Evolutionary conservation across 306 rosid species (phyloP).

Genomic region (Carpinus fangiana): DNA sequence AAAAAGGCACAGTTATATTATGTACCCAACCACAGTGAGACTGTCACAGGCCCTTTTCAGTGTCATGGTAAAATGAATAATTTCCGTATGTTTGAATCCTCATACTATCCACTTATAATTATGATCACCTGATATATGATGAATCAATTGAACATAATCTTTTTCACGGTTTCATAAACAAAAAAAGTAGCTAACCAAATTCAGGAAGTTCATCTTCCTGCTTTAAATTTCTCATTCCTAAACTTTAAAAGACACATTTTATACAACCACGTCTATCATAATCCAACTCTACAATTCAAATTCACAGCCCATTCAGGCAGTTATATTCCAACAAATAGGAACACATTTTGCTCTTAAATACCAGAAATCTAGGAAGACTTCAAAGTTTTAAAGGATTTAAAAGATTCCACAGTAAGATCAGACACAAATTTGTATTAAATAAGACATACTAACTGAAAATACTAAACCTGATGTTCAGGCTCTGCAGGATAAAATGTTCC

Average conservation of each 20-base stretch:
- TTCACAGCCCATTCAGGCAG: conserved; percentile 6
- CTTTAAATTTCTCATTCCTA: neutral
- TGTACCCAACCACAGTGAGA: neutral
- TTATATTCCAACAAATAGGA: conserved; percentile 2
- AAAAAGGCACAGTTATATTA: neutral
- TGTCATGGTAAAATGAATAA: neutral
- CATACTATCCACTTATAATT: neutral
- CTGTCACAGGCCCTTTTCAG: neutral
- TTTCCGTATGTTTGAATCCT: neutral
- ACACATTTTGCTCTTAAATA: neutral
- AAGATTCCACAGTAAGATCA: conserved; percentile 14
- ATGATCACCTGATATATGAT: too few species aligned
- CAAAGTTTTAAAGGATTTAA: neutral
- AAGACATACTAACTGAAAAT: conserved; percentile 15
- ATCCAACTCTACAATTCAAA: conserved; percentile 13
- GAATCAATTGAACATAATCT: neutral
- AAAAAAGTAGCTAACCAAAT: neutral
- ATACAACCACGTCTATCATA: conserved; percentile 6
- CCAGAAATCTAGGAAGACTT: conserved; percentile 5
- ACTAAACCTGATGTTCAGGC: conserved; percentile 85
- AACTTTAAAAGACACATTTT: conserved; percentile 6
- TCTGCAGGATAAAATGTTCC: conserved; percentile 77
- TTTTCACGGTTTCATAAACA: neutral
- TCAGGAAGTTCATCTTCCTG: neutral
- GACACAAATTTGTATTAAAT: neutral